Evolutionary conservation across 2,329 filamentous ascomycete species (phyloP), one percentile per base, ranked within the genome.

Genomic region (Penicillium sp.): DNA sequence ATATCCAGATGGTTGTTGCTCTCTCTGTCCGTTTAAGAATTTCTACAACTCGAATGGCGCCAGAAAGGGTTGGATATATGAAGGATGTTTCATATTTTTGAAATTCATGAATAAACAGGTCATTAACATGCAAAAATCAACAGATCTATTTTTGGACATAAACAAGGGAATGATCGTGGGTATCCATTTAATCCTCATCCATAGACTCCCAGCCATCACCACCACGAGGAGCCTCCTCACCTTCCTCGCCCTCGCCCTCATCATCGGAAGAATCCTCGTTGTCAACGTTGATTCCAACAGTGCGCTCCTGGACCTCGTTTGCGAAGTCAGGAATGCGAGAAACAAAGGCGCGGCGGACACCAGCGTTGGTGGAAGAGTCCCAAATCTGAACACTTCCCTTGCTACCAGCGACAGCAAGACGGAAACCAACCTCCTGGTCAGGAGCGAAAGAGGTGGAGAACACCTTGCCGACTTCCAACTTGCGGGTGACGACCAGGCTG

Each of bases 331-430:
- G 82, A 54, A 93, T 81, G 54, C 85, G 87, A 67, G 79, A 85
- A 34, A 89, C 91, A 77, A 99, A 99, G 1, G 89, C 87, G 59
- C 88, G 84, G 55, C 94, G 85, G 31, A 99, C 91, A 24, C 89
- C 88, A 13, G 85, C 85, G 72, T 99, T 99, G 54, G 94, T 99
- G 72, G 91, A 88, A 21, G 94, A 97, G 75, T 97, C 93, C 94
- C 94, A 99, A 49, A 99, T 87, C 72, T 96, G 90, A 69, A 97
- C 86, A 34, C 85, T 85, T 43, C 94, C 94, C 78, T 95, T 95
- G 80, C 92, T 97, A 52, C 94, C 94, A 6, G 93, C 94, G 16
- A 99, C 91, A 2, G 92, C 90, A 43, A 99, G 81, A 50, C 94
- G 84, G 82, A 97, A 99, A 22, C 90, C 90, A 9, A 97, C 92